phyloP scores from a whole-genome alignment of 1,284 basidiomycete genomes.

The Cryptococcus sp. region DNA sequence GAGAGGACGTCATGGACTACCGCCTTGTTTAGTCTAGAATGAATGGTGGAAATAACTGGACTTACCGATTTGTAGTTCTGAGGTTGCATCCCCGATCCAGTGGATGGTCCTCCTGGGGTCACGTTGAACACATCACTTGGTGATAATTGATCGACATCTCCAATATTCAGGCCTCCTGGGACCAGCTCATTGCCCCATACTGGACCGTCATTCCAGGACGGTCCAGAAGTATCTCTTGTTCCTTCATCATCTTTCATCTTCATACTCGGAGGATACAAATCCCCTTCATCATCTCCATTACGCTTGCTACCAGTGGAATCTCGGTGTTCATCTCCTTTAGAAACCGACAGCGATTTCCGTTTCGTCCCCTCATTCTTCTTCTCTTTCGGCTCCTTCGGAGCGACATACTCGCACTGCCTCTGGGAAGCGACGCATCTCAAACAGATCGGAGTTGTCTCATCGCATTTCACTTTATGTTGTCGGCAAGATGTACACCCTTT shows the following conservation, averaged over 20 bases:
- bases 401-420: conserved; percentile 17
- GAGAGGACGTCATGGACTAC: too few relatives aligned
- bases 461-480: conserved; percentile 27
- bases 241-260: too few relatives aligned
- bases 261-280: too few relatives aligned
- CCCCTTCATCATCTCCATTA: not conserved
- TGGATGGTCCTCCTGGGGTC: not conserved
- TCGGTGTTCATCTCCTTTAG: not conserved
- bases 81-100: too few relatives aligned
- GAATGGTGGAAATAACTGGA: too few relatives aligned
- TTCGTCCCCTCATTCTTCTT: not conserved
- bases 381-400: conserved; percentile 1
- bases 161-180: too few relatives aligned
- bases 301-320: not conserved
- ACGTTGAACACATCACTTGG: conserved; percentile 7
- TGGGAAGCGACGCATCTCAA: conserved; percentile 22
- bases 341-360: conserved; percentile 2
- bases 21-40: too few relatives aligned
- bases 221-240: too few relatives aligned
- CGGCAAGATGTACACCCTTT: conserved; percentile 20
- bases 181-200: too few relatives aligned
- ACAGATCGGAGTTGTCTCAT: conserved; percentile 23
- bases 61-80: too few relatives aligned
- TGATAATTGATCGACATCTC: conserved; percentile 1
- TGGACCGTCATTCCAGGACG: too few relatives aligned